phyloP scores from a whole-genome alignment of 1,139 yeast genomes.

The Pichia sp. region DNA sequence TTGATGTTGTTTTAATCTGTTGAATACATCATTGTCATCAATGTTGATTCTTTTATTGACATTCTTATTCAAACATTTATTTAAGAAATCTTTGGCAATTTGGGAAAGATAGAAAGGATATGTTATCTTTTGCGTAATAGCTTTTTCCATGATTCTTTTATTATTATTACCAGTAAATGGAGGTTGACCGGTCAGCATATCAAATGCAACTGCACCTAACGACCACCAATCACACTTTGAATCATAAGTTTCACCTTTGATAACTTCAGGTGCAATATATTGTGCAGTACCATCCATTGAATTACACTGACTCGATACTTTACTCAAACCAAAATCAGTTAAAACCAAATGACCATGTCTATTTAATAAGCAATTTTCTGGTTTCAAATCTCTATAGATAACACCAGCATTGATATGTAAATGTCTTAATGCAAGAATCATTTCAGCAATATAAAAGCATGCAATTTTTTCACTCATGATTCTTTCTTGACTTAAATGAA shows the following conservation, averaged over 20 bases:
- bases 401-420: slow-evolving; percentile 75
- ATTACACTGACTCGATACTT: slow-evolving; percentile 53
- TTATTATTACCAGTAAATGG: slow-evolving; percentile 93
- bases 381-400: slow-evolving; percentile 89
- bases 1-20: slow-evolving; percentile 62
- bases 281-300: slow-evolving; percentile 94
- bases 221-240: slow-evolving; percentile 94
- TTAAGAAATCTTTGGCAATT: slow-evolving; percentile 83
- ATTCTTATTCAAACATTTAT: slow-evolving; percentile 70
- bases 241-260: slow-evolving; percentile 80
- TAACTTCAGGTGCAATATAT: slow-evolving; percentile 95
- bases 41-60: slow-evolving; percentile 75
- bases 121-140: slow-evolving; percentile 69
- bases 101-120: slow-evolving; percentile 81
- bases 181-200: slow-evolving; percentile 88
- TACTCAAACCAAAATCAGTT: slow-evolving; percentile 92
- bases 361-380: slow-evolving; percentile 88
- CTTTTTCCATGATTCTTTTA: slow-evolving; percentile 80
- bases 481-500: slow-evolving; percentile 61
- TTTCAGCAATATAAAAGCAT: slow-evolving; percentile 83
- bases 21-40: slow-evolving; percentile 46
- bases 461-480: slow-evolving; percentile 74
- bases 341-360: slow-evolving; percentile 77
- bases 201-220: slow-evolving; percentile 85
- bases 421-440: slow-evolving; percentile 78